A percentile compares a stretch with the other conserved stretches of the same genome.
Conservation (phyloP, 306 rosid genomes). For the Sindora glabra region DNA sequence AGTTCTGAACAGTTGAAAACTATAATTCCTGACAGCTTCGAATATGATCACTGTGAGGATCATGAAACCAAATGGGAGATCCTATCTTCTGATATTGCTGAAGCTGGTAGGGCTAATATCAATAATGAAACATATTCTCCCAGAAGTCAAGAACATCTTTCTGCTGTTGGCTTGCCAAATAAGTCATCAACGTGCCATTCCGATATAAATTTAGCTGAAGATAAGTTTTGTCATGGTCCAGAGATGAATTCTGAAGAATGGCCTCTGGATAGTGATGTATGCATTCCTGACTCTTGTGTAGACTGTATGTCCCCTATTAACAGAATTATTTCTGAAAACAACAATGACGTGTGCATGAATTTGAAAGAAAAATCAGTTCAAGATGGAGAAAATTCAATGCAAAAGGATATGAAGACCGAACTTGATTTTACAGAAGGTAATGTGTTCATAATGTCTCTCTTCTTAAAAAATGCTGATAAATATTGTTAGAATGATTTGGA, state of each 20-base stretch:
- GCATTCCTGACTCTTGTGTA: conserved; percentile 30
- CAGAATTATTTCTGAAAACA: conserved; percentile 26
- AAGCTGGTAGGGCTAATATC: conserved; percentile 27
- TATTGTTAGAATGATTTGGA: neutral
- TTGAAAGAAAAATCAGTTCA: conserved; percentile 12
- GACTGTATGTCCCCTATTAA: conserved; percentile 19
- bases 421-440: conserved; percentile 37
- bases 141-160: conserved; percentile 17
- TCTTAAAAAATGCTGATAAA: conserved; percentile 9
- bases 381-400: conserved; percentile 17
- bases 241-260: conserved; percentile 21
- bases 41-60: conserved; percentile 31
- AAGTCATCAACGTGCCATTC: conserved; percentile 23
- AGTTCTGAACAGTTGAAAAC: conserved; percentile 26
- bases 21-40: conserved; percentile 38
- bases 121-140: conserved; percentile 18
- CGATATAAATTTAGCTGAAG: conserved; percentile 18
- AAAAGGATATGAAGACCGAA: conserved; percentile 22
- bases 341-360: conserved; percentile 13
- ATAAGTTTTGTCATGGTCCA: conserved; percentile 17
- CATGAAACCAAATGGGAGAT: conserved; percentile 12
- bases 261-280: conserved; percentile 21
- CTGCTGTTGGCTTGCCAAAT: conserved; percentile 22
- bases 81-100: conserved; percentile 31
- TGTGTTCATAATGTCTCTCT: conserved; percentile 14